These are phyloP conservation scores for Vishniacozyma victoriae DNA, from an alignment of 768 basidiomycete species.

Conservation along the genomic window DNA sequence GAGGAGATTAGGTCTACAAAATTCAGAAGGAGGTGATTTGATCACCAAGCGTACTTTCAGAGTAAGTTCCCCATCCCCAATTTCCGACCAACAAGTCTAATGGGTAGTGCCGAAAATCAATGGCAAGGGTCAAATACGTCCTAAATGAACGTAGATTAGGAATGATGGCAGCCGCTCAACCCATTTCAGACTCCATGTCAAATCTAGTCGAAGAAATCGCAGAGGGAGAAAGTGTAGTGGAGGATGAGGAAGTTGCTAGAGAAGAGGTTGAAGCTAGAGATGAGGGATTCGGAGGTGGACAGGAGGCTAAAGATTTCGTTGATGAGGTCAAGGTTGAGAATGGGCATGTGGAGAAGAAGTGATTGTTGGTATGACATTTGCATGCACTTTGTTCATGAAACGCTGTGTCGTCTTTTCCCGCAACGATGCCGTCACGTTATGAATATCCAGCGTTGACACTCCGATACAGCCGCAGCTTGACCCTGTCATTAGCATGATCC, in stretches of 20 bases:
- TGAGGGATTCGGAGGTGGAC: slow-evolving; percentile 33
- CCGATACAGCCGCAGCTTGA: slow-evolving; percentile 26
- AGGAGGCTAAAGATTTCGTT: slow-evolving; percentile 35
- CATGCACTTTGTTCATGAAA: no score
- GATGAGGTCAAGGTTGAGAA: slow-evolving; percentile 14
- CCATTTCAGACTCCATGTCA: slow-evolving; percentile 11
- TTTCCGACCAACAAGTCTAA: neutral
- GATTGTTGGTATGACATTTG: no score
- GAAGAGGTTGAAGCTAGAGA: slow-evolving; percentile 30
- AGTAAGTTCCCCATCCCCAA: slow-evolving; percentile 22
- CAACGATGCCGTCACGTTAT: no score
- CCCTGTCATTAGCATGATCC: no score
- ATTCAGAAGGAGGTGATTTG: slow-evolving; percentile 35
- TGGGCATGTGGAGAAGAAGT: slow-evolving; percentile 21
- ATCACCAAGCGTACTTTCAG: slow-evolving; percentile 34
- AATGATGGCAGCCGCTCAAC: slow-evolving; percentile 60
- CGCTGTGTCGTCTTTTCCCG: no score
- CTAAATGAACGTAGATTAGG: slow-evolving; percentile 84
- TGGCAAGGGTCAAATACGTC: slow-evolving; percentile 92
- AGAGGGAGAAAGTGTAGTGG: slow-evolving; percentile 13
- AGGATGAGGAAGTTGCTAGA: slow-evolving; percentile 20
- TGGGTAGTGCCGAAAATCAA: slow-evolving; percentile 76
- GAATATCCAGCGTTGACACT: no score
- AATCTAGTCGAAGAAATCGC: slow-evolving; percentile 10
- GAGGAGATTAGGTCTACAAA: slow-evolving; percentile 54